These are phyloP conservation scores for Bipolaris victoriae DNA, from an alignment of 2,329 filamentous ascomycete genomes.

Conservation along the genomic window DNA sequence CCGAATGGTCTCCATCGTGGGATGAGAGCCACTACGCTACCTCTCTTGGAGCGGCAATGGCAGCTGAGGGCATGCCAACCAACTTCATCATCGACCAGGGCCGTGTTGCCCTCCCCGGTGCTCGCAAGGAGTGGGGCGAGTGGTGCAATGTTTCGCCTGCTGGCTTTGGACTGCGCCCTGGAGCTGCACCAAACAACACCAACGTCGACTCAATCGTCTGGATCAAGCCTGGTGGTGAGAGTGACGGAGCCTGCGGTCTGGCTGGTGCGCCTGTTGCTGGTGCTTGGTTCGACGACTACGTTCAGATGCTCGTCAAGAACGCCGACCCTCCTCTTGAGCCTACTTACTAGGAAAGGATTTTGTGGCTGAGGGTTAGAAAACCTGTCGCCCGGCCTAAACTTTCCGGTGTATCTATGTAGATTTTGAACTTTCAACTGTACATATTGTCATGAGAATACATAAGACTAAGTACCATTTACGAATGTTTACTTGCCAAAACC, in stretches of 20 bases:
- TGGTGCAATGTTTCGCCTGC: slow-evolving; percentile 38
- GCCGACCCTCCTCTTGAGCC: slow-evolving; percentile 31
- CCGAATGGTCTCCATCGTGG: slow-evolving; percentile 31
- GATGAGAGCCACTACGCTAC: slow-evolving; percentile 37
- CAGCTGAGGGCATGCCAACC: slow-evolving; percentile 31
- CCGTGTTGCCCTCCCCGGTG: slow-evolving; percentile 32
- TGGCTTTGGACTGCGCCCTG: slow-evolving; percentile 31
- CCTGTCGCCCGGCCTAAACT: background rate
- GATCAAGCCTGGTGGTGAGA: slow-evolving; percentile 42
- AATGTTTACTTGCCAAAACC: background rate
- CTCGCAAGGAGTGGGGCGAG: slow-evolving; percentile 35
- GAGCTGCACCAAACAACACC: slow-evolving; percentile 28
- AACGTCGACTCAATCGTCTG: slow-evolving; percentile 39
- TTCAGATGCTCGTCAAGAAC: slow-evolving; percentile 38
- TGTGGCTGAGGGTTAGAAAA: background rate
- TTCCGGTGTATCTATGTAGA: background rate
- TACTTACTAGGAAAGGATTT: slow-evolving; percentile 22
- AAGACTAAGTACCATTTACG: background rate
- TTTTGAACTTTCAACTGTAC: background rate
- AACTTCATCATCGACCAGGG: slow-evolving; percentile 41
- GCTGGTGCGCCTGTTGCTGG: slow-evolving; percentile 35
- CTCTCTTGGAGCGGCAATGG: slow-evolving; percentile 27
- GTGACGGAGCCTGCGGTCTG: slow-evolving; percentile 35
- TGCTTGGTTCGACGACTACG: slow-evolving; percentile 39
- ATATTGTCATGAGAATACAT: background rate